phyloP scores from a whole-genome alignment of 2,329 filamentous ascomycete genomes.

The Fusarium falciforme region DNA sequence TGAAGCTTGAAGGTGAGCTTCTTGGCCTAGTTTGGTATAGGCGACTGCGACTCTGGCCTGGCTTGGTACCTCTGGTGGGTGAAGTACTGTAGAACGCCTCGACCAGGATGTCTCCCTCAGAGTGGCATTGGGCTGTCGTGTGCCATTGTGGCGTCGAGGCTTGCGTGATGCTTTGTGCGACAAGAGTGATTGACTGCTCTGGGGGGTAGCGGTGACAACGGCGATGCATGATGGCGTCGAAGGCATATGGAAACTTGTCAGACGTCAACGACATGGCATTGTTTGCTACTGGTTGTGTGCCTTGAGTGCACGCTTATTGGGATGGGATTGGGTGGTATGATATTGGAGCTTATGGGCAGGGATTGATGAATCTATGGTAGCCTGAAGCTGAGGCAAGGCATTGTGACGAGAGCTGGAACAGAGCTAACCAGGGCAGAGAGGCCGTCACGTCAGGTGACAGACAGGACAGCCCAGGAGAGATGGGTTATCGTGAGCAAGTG shows the following conservation, averaged over 20 bases:
- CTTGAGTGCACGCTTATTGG: neutral
- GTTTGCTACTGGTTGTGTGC: neutral
- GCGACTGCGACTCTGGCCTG: neutral
- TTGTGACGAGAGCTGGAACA: neutral
- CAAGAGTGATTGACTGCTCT: conserved; percentile 1
- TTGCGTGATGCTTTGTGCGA: conserved; percentile 11
- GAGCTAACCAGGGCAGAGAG: neutral
- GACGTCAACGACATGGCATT: neutral
- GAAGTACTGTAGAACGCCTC: neutral
- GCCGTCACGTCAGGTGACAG: neutral
- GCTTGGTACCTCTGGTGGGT: neutral
- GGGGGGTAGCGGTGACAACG: conserved; percentile 20
- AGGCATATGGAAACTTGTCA: conserved; percentile 12
- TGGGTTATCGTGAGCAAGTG: neutral
- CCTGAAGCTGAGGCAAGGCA: neutral
- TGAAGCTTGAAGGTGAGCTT: neutral
- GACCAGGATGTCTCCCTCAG: conserved; percentile 8
- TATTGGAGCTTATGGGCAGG: neutral
- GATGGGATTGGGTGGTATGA: conserved; percentile 19
- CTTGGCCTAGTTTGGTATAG: neutral
- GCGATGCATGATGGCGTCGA: conserved; percentile 34
- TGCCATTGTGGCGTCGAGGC: conserved; percentile 19
- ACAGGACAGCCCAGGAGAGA: neutral
- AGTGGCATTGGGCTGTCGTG: conserved; percentile 3
- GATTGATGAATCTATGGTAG: neutral